Percentiles rank a stretch among this genome's conserved stretches.
Conservation (phyloP, 306 rosid genomes). For the Delonix regia region DNA sequence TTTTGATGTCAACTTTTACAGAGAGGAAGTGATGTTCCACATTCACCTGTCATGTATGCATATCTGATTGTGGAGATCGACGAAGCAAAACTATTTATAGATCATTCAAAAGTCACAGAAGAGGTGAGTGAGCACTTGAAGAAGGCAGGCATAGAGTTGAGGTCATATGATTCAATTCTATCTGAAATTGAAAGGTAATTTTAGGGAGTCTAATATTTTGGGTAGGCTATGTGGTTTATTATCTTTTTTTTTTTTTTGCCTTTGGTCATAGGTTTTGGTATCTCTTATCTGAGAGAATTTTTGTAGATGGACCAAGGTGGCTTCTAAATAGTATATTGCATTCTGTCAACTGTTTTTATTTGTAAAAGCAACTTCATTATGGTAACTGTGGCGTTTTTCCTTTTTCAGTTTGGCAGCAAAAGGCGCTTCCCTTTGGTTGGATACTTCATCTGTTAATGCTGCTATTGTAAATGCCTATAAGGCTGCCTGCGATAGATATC, state of each 20-base stretch:
- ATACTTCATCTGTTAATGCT: conserved; percentile 83
- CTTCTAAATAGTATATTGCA: conserved; percentile 19
- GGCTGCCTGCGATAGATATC: conserved; percentile 67
- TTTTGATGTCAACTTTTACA: conserved; percentile 46
- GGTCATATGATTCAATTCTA: conserved; percentile 77
- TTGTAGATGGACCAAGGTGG: background rate
- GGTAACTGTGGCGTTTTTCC: conserved; percentile 32
- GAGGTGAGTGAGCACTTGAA: conserved; percentile 89
- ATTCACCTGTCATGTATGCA: conserved; percentile 95
- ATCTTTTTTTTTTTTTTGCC: no score
- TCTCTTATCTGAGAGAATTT: conserved; percentile 21
- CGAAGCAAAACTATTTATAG: conserved; percentile 79
- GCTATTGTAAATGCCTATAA: conserved; percentile 80
- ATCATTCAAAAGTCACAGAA: conserved; percentile 66
- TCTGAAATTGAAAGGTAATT: conserved; percentile 77
- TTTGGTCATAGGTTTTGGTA: no score
- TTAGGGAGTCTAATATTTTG: background rate
- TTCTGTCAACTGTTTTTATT: conserved; percentile 12
- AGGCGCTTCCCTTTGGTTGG: conserved; percentile 79
- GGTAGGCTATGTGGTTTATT: background rate
- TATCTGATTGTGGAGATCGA: conserved; percentile 84
- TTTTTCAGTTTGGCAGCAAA: conserved; percentile 76
- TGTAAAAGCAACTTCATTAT: conserved; percentile 19
- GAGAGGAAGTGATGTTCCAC: conserved; percentile 97
- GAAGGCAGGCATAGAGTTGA: conserved; percentile 70